Evolutionary conservation across 1,139 yeast genomes (phyloP), one percentile per base, ranked within the genome.

Genomic region (Yamadazyma membranifaciens): DNA sequence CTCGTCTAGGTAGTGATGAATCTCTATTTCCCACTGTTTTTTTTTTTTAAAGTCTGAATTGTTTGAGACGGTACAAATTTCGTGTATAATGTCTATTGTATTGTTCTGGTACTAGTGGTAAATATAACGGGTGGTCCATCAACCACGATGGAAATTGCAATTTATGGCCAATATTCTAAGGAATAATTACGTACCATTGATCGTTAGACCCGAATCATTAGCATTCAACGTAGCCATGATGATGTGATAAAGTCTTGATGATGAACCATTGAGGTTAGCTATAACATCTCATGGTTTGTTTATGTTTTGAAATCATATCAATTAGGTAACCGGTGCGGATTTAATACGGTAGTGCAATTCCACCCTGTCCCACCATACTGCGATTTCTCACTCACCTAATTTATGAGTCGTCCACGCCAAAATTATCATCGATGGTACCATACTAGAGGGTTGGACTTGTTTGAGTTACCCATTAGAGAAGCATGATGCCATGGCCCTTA

Each of bases 141-240:
- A 30, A n/a, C n/a, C n/a, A n/a, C n/a, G n/a, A n/a, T n/a, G n/a
- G n/a, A n/a, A n/a, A n/a, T n/a, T n/a, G n/a, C n/a, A n/a, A n/a
- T n/a, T n/a, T n/a, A n/a, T n/a, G n/a, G n/a, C n/a, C n/a, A n/a
- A n/a, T n/a, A n/a, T n/a, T n/a, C n/a, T n/a, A n/a, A n/a, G n/a
- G n/a, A n/a, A n/a, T n/a, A n/a, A n/a, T n/a, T 31, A 31, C 33
- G 24, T 33, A 33, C 35, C 35, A 20, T 33, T 33, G 35, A 33
- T 22, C 6, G 27, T 20, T 9, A 17, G n/a, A 15, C 27, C 12
- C 7, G 28, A 33, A 3, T 33, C 35, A 6, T 22, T 17, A 14
- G 27, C 6, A 20, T 20, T 20, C 24, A 20, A 20, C 7, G 24
- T 20, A 7, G 5, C 24, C 24, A 20, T 20, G 5, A 7, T 7